These are phyloP conservation scores for Suhomyces pyralidae DNA, from an alignment of 805 yeast genomes.

Conservation along the genomic window DNA sequence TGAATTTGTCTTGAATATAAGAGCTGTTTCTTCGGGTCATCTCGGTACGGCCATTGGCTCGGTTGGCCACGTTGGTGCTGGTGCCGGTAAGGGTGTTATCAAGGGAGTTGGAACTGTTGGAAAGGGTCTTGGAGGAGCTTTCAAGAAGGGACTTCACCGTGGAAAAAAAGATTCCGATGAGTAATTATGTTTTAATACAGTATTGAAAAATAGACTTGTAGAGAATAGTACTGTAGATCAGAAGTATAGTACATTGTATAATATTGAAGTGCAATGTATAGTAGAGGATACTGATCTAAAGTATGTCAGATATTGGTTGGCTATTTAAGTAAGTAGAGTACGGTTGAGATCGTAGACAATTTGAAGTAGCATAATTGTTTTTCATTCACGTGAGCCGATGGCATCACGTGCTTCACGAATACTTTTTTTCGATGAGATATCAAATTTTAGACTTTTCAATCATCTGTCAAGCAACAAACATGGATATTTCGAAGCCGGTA, in stretches of 20 bases:
- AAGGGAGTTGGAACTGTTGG: slow-evolving; percentile 42
- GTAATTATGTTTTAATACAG: not conserved
- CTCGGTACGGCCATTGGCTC: slow-evolving; percentile 47
- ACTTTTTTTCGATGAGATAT: slow-evolving; percentile 4
- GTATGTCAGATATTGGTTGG: too few relatives aligned
- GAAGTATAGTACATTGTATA: too few relatives aligned
- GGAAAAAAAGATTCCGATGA: slow-evolving; percentile 14
- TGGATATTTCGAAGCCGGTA: slow-evolving; percentile 96
- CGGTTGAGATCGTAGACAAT: too few relatives aligned
- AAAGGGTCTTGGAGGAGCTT: slow-evolving; percentile 37
- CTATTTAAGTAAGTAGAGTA: too few relatives aligned
- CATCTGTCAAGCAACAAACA: slow-evolving; percentile 25
- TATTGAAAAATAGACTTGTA: too few relatives aligned
- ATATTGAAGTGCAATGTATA: too few relatives aligned
- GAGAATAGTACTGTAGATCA: too few relatives aligned
- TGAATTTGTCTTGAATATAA: slow-evolving; percentile 55
- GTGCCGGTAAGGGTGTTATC: slow-evolving; percentile 18
- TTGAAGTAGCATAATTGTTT: too few relatives aligned
- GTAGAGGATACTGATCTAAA: too few relatives aligned
- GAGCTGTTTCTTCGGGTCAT: slow-evolving; percentile 25
- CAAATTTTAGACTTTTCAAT: not conserved
- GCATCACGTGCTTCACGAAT: not conserved
- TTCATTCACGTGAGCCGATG: not conserved
- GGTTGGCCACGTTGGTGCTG: slow-evolving; percentile 26
- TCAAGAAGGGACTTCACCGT: slow-evolving; percentile 36